phyloP scores from a whole-genome alignment of 495 filamentous ascomycete species.

The Penicillium lividum region DNA sequence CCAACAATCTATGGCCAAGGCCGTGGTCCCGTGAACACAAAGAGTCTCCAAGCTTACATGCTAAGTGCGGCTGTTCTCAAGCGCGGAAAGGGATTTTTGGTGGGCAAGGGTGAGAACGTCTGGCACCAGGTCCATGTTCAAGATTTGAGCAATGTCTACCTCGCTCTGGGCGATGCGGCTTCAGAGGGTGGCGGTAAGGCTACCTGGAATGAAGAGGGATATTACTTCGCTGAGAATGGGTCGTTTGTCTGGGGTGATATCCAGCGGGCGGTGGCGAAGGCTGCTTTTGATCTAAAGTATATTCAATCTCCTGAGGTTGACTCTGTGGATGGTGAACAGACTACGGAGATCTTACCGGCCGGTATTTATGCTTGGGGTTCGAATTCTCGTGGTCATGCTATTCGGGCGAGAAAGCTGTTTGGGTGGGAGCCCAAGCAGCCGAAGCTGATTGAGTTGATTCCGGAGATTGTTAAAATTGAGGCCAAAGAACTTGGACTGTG shows the following conservation, averaged over 20 bases:
- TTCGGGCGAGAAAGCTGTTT: slow-evolving; percentile 64
- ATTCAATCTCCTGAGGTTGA: slow-evolving; percentile 58
- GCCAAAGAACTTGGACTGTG: slow-evolving; percentile 60
- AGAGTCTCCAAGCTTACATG: slow-evolving; percentile 64
- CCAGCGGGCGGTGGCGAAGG: slow-evolving; percentile 57
- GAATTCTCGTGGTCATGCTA: slow-evolving; percentile 62
- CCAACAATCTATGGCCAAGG: slow-evolving; percentile 78
- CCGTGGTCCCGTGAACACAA: slow-evolving; percentile 67
- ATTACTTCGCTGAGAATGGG: slow-evolving; percentile 74
- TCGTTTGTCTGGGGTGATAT: slow-evolving; percentile 72
- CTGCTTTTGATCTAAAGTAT: slow-evolving; percentile 63
- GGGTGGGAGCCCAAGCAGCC: slow-evolving; percentile 62
- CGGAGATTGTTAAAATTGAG: slow-evolving; percentile 54
- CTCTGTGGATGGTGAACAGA: slow-evolving; percentile 32
- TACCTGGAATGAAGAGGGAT: slow-evolving; percentile 72
- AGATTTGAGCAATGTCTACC: slow-evolving; percentile 67
- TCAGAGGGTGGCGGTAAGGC: slow-evolving; percentile 57
- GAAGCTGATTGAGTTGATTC: slow-evolving; percentile 57
- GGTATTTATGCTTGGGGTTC: slow-evolving; percentile 57
- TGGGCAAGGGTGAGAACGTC: slow-evolving; percentile 63
- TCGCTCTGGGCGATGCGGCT: slow-evolving; percentile 67
- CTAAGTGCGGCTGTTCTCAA: slow-evolving; percentile 58
- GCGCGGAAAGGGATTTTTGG: slow-evolving; percentile 61
- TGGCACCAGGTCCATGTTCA: slow-evolving; percentile 78
- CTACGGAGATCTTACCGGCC: slow-evolving; percentile 29